Conservation (phyloP, 2,329 filamentous ascomycete genomes). For the Colletotrichum paranaense region DNA sequence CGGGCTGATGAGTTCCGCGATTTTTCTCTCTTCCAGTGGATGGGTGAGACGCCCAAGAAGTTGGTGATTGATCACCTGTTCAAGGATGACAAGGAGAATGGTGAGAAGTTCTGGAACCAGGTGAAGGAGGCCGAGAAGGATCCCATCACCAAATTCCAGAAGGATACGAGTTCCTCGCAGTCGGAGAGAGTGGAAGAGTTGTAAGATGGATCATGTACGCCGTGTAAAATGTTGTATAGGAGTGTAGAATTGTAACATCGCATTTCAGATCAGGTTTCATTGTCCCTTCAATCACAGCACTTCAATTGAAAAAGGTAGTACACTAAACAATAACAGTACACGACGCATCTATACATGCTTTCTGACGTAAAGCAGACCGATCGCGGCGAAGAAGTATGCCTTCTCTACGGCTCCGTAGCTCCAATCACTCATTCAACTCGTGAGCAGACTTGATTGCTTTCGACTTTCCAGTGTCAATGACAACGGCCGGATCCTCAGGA, state of each 20-base stretch:
- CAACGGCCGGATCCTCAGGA: constrained; percentile 54
- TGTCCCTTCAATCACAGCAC: too few relatives aligned
- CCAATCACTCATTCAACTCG: constrained; percentile 47
- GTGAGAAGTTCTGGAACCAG: constrained; percentile 70
- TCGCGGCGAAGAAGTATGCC: background rate
- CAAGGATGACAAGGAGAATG: constrained; percentile 68
- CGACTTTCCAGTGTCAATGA: constrained; percentile 50
- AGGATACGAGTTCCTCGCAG: background rate
- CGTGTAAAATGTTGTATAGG: background rate
- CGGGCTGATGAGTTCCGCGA: constrained; percentile 77
- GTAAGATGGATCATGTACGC: background rate
- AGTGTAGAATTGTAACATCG: background rate
- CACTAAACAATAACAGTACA: too few relatives aligned
- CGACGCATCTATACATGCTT: background rate
- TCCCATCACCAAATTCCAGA: constrained; percentile 53
- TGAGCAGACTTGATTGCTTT: constrained; percentile 55
- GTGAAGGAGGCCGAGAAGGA: constrained; percentile 73
- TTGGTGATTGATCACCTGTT: constrained; percentile 77
- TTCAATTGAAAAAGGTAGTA: too few relatives aligned
- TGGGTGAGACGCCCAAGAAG: constrained; percentile 76
- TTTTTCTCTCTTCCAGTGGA: constrained; percentile 80
- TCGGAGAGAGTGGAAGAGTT: constrained; percentile 17
- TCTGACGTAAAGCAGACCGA: constrained; percentile 38
- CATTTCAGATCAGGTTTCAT: background rate
- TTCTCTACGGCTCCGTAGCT: background rate